A percentile compares a stretch with the other conserved stretches of the same genome.
phyloP scores from a whole-genome alignment of 2,329 filamentous ascomycete species.

The Aspergillus unguis region DNA sequence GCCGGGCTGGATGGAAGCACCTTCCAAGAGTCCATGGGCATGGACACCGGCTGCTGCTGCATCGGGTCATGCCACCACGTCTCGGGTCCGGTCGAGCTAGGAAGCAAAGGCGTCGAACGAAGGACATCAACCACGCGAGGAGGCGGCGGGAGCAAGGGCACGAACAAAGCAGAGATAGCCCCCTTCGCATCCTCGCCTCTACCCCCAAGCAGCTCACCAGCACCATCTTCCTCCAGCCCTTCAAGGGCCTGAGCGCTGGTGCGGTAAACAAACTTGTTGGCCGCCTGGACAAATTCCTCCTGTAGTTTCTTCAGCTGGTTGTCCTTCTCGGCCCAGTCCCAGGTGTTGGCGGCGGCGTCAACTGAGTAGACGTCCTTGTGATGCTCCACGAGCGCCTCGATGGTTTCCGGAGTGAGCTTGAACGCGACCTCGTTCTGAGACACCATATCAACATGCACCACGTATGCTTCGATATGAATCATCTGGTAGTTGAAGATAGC shows the following conservation, averaged over 20 bases:
- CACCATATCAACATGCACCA: constrained; percentile 99
- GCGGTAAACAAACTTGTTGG: constrained; percentile 96
- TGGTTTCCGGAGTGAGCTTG: constrained; percentile 93
- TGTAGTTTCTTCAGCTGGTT: constrained; percentile 95
- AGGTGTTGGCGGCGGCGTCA: constrained; percentile 82
- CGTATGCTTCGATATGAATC: constrained; percentile 91
- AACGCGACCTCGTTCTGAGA: constrained; percentile 95
- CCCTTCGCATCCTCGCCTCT: constrained; percentile 92
- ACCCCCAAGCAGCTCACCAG: constrained; percentile 85
- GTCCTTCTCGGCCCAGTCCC: constrained; percentile 96
- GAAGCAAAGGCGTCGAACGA: constrained; percentile 78
- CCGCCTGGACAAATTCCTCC: constrained; percentile 91
- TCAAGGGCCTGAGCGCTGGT: constrained; percentile 85
- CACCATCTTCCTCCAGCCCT: constrained; percentile 93
- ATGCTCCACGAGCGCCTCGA: constrained; percentile 88
- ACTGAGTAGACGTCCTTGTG: constrained; percentile 94
- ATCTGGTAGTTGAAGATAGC: constrained; percentile 90
- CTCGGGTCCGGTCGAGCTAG: constrained; percentile 70
- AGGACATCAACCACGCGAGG: constrained; percentile 87
- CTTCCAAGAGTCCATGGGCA: constrained; percentile 82
- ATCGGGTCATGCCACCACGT: constrained; percentile 79
- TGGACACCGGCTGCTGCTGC: constrained; percentile 62
- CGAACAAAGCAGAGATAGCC: constrained; percentile 78
- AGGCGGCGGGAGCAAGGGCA: constrained; percentile 77
- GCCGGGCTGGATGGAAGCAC: constrained; percentile 85